Percentiles rank a stretch among this genome's conserved stretches.
Evolutionary conservation across 306 rosid genomes (phyloP).

Genomic region (Prunus mongolica): DNA sequence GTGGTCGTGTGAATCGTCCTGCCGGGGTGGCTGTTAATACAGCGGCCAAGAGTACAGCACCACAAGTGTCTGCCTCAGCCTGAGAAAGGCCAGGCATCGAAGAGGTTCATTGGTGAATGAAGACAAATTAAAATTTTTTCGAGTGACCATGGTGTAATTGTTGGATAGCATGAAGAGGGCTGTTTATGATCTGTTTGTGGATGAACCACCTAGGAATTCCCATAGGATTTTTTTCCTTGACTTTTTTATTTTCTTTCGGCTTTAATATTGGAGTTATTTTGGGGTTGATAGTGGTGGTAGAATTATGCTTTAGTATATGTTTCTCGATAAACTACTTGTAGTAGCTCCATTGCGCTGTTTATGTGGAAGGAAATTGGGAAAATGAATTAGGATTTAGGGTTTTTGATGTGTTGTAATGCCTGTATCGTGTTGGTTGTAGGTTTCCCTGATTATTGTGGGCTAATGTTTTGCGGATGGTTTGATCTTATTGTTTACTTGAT

Average conservation of each 20-base stretch:
- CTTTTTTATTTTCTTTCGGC: background rate
- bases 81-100: conserved; percentile 25
- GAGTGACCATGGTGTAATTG: conserved; percentile 21
- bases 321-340: background rate
- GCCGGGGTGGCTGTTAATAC: conserved; percentile 43
- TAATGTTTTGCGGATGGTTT: background rate
- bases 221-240: conserved; percentile 21
- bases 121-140: conserved; percentile 24
- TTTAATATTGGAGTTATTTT: conserved; percentile 15
- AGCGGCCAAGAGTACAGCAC: conserved; percentile 34
- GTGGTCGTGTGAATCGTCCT: conserved; percentile 51
- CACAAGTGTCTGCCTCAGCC: conserved; percentile 61
- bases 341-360: background rate
- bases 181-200: conserved; percentile 21
- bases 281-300: conserved; percentile 28
- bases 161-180: conserved; percentile 25
- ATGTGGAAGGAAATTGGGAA: background rate
- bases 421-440: background rate
- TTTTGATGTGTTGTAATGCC: background rate
- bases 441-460: background rate
- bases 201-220: conserved; percentile 25
- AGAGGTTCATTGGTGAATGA: background rate
- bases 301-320: conserved; percentile 14
- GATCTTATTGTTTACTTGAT: too few relatives aligned
- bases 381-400: background rate